A percentile compares a stretch with the other conserved stretches of the same genome.
phyloP scores from a whole-genome alignment of 495 filamentous ascomycete species.

The Penicillium bovifimosum region DNA sequence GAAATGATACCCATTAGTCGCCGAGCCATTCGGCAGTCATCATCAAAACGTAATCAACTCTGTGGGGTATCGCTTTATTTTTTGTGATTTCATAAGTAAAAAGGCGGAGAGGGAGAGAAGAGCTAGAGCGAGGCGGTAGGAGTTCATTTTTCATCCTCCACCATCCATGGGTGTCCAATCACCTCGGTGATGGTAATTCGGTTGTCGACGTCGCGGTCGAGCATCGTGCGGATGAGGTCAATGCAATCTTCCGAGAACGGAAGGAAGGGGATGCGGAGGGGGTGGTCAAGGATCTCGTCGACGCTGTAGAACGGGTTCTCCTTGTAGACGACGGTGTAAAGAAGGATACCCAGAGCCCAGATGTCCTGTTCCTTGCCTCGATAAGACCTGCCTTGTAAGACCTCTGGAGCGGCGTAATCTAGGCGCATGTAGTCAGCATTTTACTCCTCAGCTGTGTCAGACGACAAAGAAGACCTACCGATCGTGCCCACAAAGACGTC shows the following conservation, averaged over 20 bases:
- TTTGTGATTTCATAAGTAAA: conserved; percentile 13
- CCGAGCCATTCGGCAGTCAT: conserved; percentile 7
- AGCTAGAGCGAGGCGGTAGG: not conserved
- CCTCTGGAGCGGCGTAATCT: conserved; percentile 98
- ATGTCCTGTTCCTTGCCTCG: conserved; percentile 96
- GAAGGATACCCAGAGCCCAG: conserved; percentile 95
- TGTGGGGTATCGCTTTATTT: conserved; percentile 30
- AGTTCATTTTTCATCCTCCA: conserved; percentile 20
- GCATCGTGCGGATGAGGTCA: conserved; percentile 82
- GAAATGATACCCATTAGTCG: conserved; percentile 10
- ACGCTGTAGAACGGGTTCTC: conserved; percentile 99
- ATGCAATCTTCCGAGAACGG: conserved; percentile 85
- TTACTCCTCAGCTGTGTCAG: not conserved
- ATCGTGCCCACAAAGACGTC: conserved; percentile 99
- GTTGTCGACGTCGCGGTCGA: conserved; percentile 79
- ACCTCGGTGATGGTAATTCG: conserved; percentile 79
- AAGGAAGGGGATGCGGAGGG: conserved; percentile 83
- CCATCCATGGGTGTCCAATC: conserved; percentile 75
- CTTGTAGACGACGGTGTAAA: conserved; percentile 98
- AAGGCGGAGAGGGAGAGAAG: not conserved
- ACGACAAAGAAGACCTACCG: conserved; percentile 52
- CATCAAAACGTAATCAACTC: conserved; percentile 24
- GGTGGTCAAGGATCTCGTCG: conserved; percentile 98
- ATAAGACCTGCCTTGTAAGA: conserved; percentile 89
- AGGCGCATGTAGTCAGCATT: not conserved